These are phyloP conservation scores for Colletotrichum tabaci DNA, from an alignment of 2,329 filamentous ascomycete species.

Conservation along the genomic window DNA sequence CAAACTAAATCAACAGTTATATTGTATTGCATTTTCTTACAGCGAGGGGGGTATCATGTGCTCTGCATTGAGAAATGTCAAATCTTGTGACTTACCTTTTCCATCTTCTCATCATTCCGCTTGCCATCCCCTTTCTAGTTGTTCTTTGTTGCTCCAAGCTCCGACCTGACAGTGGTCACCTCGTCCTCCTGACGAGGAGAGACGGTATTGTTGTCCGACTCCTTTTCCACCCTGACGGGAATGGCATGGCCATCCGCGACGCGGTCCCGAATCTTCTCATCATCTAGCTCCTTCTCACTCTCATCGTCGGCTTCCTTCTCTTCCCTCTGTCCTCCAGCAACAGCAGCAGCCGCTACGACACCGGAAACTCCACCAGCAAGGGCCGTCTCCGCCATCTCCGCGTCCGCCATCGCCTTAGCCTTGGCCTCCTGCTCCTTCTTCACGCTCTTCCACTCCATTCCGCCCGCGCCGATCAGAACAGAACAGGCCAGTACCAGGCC, in stretches of 20 bases:
- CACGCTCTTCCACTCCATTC: constrained; percentile 72
- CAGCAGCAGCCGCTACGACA: neutral
- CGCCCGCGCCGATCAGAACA: constrained; percentile 67
- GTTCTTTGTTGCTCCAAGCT: neutral
- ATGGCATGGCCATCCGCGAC: neutral
- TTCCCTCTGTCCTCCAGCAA: neutral
- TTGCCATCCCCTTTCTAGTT: neutral
- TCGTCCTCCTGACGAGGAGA: neutral
- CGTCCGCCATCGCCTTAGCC: constrained; percentile 26
- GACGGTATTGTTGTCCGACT: neutral
- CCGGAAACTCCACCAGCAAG: constrained; percentile 11
- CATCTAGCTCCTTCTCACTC: neutral
- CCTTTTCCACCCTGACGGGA: neutral
- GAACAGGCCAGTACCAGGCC: constrained; percentile 68
- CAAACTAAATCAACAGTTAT: neutral
- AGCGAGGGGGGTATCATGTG: constrained; percentile 13
- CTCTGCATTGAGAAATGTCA: neutral
- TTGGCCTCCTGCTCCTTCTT: constrained; percentile 49
- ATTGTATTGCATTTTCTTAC: neutral
- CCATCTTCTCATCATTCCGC: neutral
- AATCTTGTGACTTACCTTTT: neutral
- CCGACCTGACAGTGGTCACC: neutral
- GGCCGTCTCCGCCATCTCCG: constrained; percentile 17
- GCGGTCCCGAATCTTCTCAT: neutral
- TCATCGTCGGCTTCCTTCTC: neutral